phyloP scores from a whole-genome alignment of 441 rosid species.

The Gossypium schwendimanii region DNA sequence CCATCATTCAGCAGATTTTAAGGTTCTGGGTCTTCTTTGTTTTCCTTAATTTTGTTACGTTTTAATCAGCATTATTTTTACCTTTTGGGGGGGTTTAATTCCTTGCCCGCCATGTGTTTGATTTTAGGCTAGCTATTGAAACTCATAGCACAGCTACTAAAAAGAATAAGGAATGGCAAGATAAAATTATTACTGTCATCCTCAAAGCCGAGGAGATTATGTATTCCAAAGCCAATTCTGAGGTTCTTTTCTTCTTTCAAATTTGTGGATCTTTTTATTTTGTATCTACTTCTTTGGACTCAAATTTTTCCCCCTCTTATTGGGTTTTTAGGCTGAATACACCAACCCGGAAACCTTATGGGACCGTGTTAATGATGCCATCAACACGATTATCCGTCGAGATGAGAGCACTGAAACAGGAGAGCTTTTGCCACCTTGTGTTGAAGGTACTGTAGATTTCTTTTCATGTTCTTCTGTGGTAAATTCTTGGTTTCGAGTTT shows the following conservation, averaged over 20 bases:
- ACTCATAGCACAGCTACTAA: constrained; percentile 56
- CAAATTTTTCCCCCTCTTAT: constrained; percentile 10
- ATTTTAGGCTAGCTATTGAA: constrained; percentile 59
- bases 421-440: constrained; percentile 88
- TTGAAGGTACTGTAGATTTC: constrained; percentile 60
- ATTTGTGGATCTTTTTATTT: constrained; percentile 3
- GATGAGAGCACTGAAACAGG: constrained; percentile 81
- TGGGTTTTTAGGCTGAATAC: constrained; percentile 59
- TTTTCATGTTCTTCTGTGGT: not conserved
- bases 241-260: constrained; percentile 35
- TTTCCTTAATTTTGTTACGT: not conserved
- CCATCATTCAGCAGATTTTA: constrained; percentile 84
- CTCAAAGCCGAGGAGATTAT: constrained; percentile 85
- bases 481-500: constrained; percentile 17
- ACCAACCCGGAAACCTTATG: constrained; percentile 62
- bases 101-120: constrained; percentile 29
- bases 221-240: constrained; percentile 94
- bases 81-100: constrained; percentile 8
- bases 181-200: constrained; percentile 77
- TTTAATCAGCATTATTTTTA: not conserved
- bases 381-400: constrained; percentile 76
- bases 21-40: constrained; percentile 46
- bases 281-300: not conserved
- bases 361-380: constrained; percentile 87
- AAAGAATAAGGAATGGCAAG: constrained; percentile 89